Base-by-base conservation (phyloP, 1,139 yeast species). In the Geotrichum carabidarum region DNA sequence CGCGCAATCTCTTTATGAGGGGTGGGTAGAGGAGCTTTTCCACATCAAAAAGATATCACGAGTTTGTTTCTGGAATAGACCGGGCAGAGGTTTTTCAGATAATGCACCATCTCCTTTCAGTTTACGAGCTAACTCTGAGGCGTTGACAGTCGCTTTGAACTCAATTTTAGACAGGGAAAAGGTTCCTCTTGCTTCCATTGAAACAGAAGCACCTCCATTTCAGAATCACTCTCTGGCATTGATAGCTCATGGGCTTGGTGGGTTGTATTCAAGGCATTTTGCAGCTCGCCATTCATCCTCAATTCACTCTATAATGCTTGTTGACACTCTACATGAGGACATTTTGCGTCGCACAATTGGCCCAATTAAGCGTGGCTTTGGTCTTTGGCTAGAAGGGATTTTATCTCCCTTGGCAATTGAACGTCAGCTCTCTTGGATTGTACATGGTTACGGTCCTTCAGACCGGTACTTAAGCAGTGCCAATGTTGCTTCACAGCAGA, bases 211-310 rank as follows among this genome's bases (percentile, higher is more conserved):
- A 18, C 15, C 46, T 2, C 51, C 54, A 22, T 57, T 58, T 58
- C 49, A 59, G 50, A 56, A 63, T 59, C 54, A 60, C 49, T 85
- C 88, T 1, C 81, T 81, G 62, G 69, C 82, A 8, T 73, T 86
- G 8, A 86, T 87, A 0, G 88, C 93, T 0, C 88, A 82, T 65
- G 96, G 90, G 59, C 76, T 83, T 50, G 96, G 96, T n/a, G 93
- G 94, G 0, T 71, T 88, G 44, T 87, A 86, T 63, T 76, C 93
- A 0, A 75, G 87, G 51, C 82, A 86, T 54, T 86, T 87, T 73
- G 93, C 95, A 0, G 78, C 86, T 37, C 75, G 84, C 55, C 81
- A 82, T 59, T 71, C 79, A 1, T 80, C 78, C 11, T 75, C 77
- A 48, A 76, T 86, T 22, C 58, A 56, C 27, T 51, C 52, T 38